Evolutionary conservation across 2,329 filamentous ascomycete species (phyloP).

Genomic region (Arachnopeziza araneosa): DNA sequence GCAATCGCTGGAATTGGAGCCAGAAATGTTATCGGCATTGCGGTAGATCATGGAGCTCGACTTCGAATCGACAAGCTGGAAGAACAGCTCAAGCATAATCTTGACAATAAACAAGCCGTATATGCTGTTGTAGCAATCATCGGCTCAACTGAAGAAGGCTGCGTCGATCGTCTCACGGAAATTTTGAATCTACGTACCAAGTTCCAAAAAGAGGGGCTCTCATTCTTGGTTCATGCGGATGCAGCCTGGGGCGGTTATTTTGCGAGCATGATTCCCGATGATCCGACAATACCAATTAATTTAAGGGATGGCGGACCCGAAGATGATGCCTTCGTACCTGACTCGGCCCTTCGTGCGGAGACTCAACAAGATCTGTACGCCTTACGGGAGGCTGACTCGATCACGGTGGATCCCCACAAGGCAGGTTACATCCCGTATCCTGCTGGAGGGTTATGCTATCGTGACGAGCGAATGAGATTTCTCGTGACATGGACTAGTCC

Average conservation of each 20-base stretch:
- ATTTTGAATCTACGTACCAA: background rate
- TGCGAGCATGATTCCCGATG: constrained; percentile 1
- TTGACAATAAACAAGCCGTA: background rate
- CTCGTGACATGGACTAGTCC: constrained; percentile 7
- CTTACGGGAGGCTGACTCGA: constrained; percentile 1
- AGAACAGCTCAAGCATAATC: background rate
- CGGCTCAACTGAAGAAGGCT: constrained; percentile 3
- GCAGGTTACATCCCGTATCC: constrained; percentile 4
- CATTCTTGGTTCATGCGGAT: constrained; percentile 3
- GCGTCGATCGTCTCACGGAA: constrained; percentile 3
- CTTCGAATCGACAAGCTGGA: constrained; percentile 1
- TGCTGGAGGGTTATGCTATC: constrained; percentile 2
- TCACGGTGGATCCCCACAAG: constrained; percentile 3
- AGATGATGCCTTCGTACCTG: constrained; percentile 1
- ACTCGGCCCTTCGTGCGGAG: background rate
- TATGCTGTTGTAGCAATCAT: constrained; percentile 5
- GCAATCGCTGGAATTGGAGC: constrained; percentile 2
- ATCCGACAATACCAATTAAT: background rate
- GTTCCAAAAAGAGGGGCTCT: constrained; percentile 1
- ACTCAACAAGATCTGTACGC: constrained; percentile 1
- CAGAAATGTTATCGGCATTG: background rate
- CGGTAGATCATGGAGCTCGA: constrained; percentile 1
- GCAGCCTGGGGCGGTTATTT: constrained; percentile 5
- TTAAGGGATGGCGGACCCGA: background rate
- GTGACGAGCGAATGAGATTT: constrained; percentile 5